phyloP scores from a whole-genome alignment of 192 early-diverging fungal species.

The Kickxella alabastrina region DNA sequence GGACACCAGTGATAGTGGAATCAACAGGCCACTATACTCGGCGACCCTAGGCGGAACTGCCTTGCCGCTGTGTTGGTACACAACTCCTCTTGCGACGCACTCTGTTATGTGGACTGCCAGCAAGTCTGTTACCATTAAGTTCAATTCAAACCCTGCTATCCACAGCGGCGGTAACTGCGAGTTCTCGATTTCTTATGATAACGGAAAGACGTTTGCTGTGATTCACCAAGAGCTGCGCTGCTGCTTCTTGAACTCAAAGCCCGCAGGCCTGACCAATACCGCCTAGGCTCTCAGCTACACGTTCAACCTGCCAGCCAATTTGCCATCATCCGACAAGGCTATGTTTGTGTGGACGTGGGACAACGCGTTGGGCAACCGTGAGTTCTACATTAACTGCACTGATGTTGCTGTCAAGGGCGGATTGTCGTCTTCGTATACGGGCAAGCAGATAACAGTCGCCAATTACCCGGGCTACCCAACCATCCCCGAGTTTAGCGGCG shows the following conservation, averaged over 20 bases:
- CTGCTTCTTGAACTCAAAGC: constrained; percentile 22
- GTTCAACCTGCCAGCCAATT: neutral
- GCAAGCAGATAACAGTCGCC: neutral
- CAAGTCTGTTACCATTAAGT: constrained; percentile 26
- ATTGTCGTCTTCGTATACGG: neutral
- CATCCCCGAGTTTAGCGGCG: neutral
- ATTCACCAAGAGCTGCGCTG: constrained; percentile 48
- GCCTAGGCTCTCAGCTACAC: neutral
- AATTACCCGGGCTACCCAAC: neutral
- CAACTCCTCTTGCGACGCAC: neutral
- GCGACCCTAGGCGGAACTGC: neutral
- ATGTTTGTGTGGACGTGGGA: neutral
- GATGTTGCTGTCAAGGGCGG: neutral
- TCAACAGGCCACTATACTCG: constrained; percentile 31
- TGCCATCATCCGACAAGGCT: neutral
- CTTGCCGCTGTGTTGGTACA: neutral
- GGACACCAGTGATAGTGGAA: constrained; percentile 14
- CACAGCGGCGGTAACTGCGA: constrained; percentile 62
- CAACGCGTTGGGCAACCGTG: neutral
- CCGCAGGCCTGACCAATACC: neutral
- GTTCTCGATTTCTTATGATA: constrained; percentile 56
- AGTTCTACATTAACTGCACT: neutral
- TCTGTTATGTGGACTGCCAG: constrained; percentile 36
- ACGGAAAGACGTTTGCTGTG: constrained; percentile 52
- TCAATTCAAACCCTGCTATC: constrained; percentile 29